phyloP scores from a whole-genome alignment of 2,329 filamentous ascomycete genomes.

The Aspergillus sp. region DNA sequence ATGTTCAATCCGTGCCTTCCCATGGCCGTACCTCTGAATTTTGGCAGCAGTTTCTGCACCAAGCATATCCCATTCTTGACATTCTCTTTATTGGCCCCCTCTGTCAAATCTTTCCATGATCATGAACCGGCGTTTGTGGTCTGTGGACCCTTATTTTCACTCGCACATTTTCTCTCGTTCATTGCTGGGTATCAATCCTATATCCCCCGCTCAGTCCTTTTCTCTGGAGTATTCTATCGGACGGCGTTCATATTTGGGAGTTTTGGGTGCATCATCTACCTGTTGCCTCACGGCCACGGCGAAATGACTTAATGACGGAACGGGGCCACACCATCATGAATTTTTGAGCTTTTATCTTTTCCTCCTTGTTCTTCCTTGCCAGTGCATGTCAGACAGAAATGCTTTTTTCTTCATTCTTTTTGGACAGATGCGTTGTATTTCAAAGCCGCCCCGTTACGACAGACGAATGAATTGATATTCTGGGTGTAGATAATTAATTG shows the following conservation, averaged over 20 bases:
- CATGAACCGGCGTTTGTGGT: constrained; percentile 26
- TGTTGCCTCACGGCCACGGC: constrained; percentile 17
- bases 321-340: constrained; percentile 18
- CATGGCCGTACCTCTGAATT: constrained; percentile 7
- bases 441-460: constrained; percentile 8
- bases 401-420: constrained; percentile 7
- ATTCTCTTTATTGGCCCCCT: constrained; percentile 11
- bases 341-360: constrained; percentile 6
- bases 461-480: constrained; percentile 16
- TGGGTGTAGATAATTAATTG: neutral
- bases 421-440: constrained; percentile 13
- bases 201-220: neutral
- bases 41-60: constrained; percentile 1
- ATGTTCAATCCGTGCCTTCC: constrained; percentile 4
- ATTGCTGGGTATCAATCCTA: neutral
- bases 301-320: constrained; percentile 28
- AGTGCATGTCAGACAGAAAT: constrained; percentile 14
- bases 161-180: neutral
- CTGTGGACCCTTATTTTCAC: constrained; percentile 9
- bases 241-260: constrained; percentile 24
- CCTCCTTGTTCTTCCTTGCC: constrained; percentile 4
- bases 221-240: constrained; percentile 12
- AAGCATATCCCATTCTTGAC: neutral
- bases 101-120: constrained; percentile 13
- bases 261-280: constrained; percentile 21